phyloP scores from a whole-genome alignment of 495 filamentous ascomycete genomes.

The Chaetomium cochliodes region DNA sequence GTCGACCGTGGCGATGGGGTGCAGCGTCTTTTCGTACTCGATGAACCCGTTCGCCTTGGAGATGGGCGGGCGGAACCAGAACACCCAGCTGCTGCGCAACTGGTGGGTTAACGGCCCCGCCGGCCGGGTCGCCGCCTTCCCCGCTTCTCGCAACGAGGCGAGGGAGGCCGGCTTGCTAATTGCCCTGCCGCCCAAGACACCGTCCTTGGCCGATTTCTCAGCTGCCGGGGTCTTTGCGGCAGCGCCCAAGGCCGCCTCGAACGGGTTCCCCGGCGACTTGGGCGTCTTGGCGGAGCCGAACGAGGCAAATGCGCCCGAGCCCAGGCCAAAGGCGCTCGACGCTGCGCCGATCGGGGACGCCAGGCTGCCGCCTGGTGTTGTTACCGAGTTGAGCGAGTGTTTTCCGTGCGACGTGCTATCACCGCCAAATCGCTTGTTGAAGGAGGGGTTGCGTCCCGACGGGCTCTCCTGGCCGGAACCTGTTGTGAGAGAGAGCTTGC shows the following conservation, averaged over 20 bases:
- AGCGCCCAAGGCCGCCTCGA: slow-evolving; percentile 66
- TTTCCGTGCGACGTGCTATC: slow-evolving; percentile 74
- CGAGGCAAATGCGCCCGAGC: slow-evolving; percentile 92
- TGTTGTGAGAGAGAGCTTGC: slow-evolving; percentile 87
- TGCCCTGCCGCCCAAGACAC: slow-evolving; percentile 46
- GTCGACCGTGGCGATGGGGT: slow-evolving; percentile 75
- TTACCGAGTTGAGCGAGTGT: slow-evolving; percentile 83
- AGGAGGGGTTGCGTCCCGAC: slow-evolving; percentile 62
- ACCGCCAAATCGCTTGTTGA: slow-evolving; percentile 75
- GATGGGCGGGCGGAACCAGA: slow-evolving; percentile 94
- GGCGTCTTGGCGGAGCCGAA: slow-evolving; percentile 88
- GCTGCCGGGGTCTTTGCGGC: slow-evolving; percentile 62
- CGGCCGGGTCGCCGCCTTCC: slow-evolving; percentile 29
- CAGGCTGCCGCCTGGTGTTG: slow-evolving; percentile 68
- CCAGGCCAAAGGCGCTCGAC: slow-evolving; percentile 89
- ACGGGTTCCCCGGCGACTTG: slow-evolving; percentile 78
- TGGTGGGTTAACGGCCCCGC: slow-evolving; percentile 50
- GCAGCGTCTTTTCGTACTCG: slow-evolving; percentile 96
- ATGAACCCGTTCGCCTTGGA: slow-evolving; percentile 83
- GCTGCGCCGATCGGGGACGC: slow-evolving; percentile 83
- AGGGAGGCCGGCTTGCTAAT: slow-evolving; percentile 42
- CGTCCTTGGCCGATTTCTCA: slow-evolving; percentile 56
- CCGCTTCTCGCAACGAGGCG: slow-evolving; percentile 43
- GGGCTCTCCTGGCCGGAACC: slow-evolving; percentile 60
- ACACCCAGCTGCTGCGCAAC: slow-evolving; percentile 86